Base-by-base conservation (phyloP, 495 filamentous ascomycete genomes). In the Trichoderma virens region DNA sequence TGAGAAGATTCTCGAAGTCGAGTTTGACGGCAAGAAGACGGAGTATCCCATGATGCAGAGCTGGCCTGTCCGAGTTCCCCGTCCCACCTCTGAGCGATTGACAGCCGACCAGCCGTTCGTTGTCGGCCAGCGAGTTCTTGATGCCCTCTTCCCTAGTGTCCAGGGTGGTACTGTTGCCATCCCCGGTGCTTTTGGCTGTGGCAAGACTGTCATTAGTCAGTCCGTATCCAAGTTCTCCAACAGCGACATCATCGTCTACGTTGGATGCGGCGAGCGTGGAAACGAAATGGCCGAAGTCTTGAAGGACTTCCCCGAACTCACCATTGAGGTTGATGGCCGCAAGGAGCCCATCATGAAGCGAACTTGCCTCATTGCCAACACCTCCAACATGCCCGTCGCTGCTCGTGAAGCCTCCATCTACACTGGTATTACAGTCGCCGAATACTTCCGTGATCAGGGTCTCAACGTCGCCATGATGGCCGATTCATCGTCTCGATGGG, bases 261-360 rank as follows among this genome's bases (percentile, higher is more conserved):
- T 99, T 67, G 94, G 94, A 56, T 97, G 95, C 67, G 94, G 94
- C 70, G 94, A 99, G 82, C 92, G 94, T 66, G 94, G 94, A 69
- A 99, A 98, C 73, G 94, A 98, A 78, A 99, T 99, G 94, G 94
- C 94, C 67, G 94, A 99, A 83, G 94, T 99, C 66, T 85, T 99
- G 83, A 97, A 96, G 90, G 94, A 99, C 76, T 99, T 99, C 85
- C 94, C 94, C 45, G 91, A 96, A 83, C 89, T 98, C 65, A 87
- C 88, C 30, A 98, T 98, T 75, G 85, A 91, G 20, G 82, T 97
- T 65, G 84, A 93, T 28, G 94, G 94, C 69, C 91, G 93, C 71
- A 88, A 91, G 80, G 95, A 98, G 74, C 91, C 94, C 65, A 98
- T 99, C 83, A 99, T 99, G 94, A 99, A 98, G 85, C 95, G 94